Evolutionary conservation across 805 yeast species (phyloP), one percentile per base, ranked within the genome.

Genomic region (Myxozyma kluyveri): DNA sequence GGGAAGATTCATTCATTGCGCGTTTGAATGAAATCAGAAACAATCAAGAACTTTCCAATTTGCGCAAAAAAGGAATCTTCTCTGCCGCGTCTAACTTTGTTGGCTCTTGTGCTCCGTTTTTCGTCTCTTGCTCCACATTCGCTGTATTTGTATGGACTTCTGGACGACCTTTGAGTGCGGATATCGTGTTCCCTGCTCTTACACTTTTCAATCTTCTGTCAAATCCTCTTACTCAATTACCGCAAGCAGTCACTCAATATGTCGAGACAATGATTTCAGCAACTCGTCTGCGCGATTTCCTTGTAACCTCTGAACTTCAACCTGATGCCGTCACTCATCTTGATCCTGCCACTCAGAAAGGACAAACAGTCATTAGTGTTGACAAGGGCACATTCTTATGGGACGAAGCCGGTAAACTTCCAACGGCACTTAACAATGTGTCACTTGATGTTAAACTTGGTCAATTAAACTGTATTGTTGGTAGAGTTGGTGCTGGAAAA

Each of bases 401-500:
- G 73, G 95, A 87, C 69, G 90, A 93, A n/a, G 83, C 81, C 50
- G 75, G 87, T 50, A 90, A 82, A 45, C 76, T 81, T 10, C 41
- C 52, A 9, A 40, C 55, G 9, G 90, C 86, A 1, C 74, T 90
- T 65, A 79, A 78, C 49, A 72, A 82, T 57, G 77, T 88, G 42
- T 79, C 80, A 59, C 78, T 86, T 52, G 68, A 62, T 12, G 84
- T 88, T 9, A 77, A 73, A 45, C 83, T 84, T 59, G 91, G 91
- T 49, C 85, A 86, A 54, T 73, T 90, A 57, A 79, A 82, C 55
- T 90, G 96, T 70, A 77, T 90, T 57, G 88, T 89, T 27, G 97
- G 97, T 29, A 78, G 78, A 61, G 96, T 91, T 42, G 97, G 97
- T 27, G 73, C 86, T n/a, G 97, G 97, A 58, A 90, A 90, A 64